These are phyloP conservation scores for Escovopsis sp. DNA, from an alignment of 2,329 filamentous ascomycete species.

Conservation along the genomic window DNA sequence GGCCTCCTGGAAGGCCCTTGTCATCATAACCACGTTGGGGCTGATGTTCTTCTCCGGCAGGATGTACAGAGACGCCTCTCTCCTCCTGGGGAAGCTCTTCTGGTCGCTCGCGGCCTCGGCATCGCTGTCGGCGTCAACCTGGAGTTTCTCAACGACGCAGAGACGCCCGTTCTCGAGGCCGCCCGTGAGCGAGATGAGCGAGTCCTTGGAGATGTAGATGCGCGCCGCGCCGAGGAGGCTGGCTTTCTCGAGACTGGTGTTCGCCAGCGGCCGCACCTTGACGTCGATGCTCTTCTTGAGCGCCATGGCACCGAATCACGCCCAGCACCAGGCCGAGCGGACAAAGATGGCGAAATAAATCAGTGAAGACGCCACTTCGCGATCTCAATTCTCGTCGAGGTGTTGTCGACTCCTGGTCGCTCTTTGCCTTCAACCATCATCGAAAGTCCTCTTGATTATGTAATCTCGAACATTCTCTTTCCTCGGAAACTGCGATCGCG, in stretches of 20 bases:
- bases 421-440: no score
- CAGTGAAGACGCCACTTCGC: neutral
- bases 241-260: conserved; percentile 26
- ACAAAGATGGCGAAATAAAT: no score
- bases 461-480: no score
- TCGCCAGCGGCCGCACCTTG: conserved; percentile 28
- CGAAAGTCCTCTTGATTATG: no score
- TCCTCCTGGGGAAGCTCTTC: conserved; percentile 2
- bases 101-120: neutral
- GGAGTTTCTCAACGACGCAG: conserved; percentile 25
- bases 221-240: conserved; percentile 29
- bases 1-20: conserved; percentile 56
- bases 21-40: conserved; percentile 55
- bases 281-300: conserved; percentile 21
- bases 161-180: conserved; percentile 27
- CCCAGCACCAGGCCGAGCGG: no score
- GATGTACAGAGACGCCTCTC: conserved; percentile 36
- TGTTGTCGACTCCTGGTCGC: no score
- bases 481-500: no score
- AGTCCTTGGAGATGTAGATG: conserved; percentile 33
- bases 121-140: conserved; percentile 9
- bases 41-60: conserved; percentile 46
- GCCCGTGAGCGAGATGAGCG: conserved; percentile 29
- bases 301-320: conserved; percentile 7
- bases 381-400: no score